Evolutionary conservation across 306 rosid genomes (phyloP).

Genomic region (Lathyrus tuberosus): DNA sequence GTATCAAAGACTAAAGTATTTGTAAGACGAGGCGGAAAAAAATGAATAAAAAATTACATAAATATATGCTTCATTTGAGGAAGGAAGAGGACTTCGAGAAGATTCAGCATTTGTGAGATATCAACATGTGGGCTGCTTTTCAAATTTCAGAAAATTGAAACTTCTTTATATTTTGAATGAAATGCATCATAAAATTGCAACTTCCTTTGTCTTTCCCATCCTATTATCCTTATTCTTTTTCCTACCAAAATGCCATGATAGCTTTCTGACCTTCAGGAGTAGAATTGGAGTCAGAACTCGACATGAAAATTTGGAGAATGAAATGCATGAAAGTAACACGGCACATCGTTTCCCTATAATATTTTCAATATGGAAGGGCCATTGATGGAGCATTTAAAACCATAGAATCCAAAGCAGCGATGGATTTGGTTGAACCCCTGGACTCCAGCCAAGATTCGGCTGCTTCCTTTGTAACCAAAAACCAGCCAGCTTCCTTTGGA

Average conservation of each 20-base stretch:
- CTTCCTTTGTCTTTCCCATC: too few relatives aligned
- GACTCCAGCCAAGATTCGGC: conserved; percentile 82
- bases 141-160: background rate
- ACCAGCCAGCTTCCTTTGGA: conserved; percentile 83
- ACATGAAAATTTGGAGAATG: conserved; percentile 21
- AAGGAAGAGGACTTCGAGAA: background rate
- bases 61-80: background rate
- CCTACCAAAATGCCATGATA: too few relatives aligned
- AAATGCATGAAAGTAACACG: conserved; percentile 27
- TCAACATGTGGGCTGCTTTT: background rate
- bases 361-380: conserved; percentile 33
- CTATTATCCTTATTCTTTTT: too few relatives aligned
- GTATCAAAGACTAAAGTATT: conserved; percentile 6
- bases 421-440: conserved; percentile 50
- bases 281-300: conserved; percentile 20
- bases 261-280: too few relatives aligned
- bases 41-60: background rate
- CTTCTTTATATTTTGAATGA: too few relatives aligned
- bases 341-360: conserved; percentile 32
- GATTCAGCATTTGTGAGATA: background rate
- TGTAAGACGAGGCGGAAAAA: conserved; percentile 2
- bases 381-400: conserved; percentile 27
- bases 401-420: conserved; percentile 35
- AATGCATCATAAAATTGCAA: too few relatives aligned
- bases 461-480: conserved; percentile 73